Percentiles rank a stretch among this genome's conserved stretches.
Conservation (phyloP, 1,139 yeast genomes). For the Candida sp. region DNA sequence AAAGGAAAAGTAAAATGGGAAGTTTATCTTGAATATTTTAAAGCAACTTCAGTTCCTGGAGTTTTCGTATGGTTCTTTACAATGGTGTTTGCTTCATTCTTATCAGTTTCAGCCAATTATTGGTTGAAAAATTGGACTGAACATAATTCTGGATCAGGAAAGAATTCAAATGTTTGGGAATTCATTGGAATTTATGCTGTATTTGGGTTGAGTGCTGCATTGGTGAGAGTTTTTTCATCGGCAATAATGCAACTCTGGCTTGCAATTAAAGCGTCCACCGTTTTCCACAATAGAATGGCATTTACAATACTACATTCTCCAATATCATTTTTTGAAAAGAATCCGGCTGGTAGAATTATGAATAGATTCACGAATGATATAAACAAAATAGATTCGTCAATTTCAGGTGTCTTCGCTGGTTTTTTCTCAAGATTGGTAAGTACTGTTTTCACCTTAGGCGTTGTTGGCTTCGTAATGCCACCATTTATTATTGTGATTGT, state of each 20-base stretch:
- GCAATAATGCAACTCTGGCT: constrained; percentile 25
- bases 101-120: constrained; percentile 21
- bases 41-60: constrained; percentile 24
- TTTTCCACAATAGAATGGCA: constrained; percentile 30
- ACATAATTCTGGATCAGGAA: constrained; percentile 18
- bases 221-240: constrained; percentile 20
- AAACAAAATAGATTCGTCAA: constrained; percentile 20
- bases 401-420: constrained; percentile 21
- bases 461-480: constrained; percentile 34
- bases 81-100: constrained; percentile 14
- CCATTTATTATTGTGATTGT: constrained; percentile 17
- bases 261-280: constrained; percentile 21
- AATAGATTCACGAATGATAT: constrained; percentile 32
- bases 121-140: constrained; percentile 32
- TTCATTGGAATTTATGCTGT: constrained; percentile 21
- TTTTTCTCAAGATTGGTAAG: constrained; percentile 39
- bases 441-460: constrained; percentile 45
- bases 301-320: constrained; percentile 25
- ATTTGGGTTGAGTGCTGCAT: constrained; percentile 20
- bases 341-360: constrained; percentile 31
- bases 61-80: constrained; percentile 19
- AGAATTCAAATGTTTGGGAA: constrained; percentile 18
- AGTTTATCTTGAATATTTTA: constrained; percentile 25
- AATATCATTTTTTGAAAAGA: constrained; percentile 34
- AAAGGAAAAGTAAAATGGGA: constrained; percentile 26